Evolutionary conservation across 495 filamentous ascomycete genomes (phyloP).

Genomic region (Tuber microsphaerosporum): DNA sequence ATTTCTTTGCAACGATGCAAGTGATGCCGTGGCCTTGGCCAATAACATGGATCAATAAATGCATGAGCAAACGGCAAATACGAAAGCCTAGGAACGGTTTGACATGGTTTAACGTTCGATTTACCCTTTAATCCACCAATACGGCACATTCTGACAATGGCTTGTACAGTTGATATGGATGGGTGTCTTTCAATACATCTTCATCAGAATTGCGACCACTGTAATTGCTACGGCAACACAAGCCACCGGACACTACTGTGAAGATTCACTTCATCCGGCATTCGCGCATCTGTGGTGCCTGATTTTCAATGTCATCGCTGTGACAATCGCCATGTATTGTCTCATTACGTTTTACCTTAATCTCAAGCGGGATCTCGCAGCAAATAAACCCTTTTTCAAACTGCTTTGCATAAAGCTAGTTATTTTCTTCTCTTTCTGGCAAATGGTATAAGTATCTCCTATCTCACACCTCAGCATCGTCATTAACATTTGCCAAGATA

Average conservation of each 20-base stretch:
- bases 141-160: slow-evolving; percentile 3
- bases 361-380: slow-evolving; percentile 58
- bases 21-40: slow-evolving; percentile 72
- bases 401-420: slow-evolving; percentile 84
- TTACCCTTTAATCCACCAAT: background rate
- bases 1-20: slow-evolving; percentile 68
- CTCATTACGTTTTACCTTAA: slow-evolving; percentile 86
- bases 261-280: slow-evolving; percentile 64
- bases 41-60: slow-evolving; percentile 60
- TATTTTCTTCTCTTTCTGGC: slow-evolving; percentile 94
- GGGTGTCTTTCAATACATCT: slow-evolving; percentile 82
- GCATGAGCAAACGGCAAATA: slow-evolving; percentile 59
- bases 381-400: slow-evolving; percentile 71
- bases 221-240: slow-evolving; percentile 69
- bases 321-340: slow-evolving; percentile 86
- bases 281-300: slow-evolving; percentile 83
- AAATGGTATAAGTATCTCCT: slow-evolving; percentile 49
- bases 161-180: slow-evolving; percentile 62
- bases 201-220: slow-evolving; percentile 78
- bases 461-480: background rate
- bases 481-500: slow-evolving; percentile 44
- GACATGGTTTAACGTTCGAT: slow-evolving; percentile 78
- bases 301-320: slow-evolving; percentile 62
- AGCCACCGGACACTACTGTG: slow-evolving; percentile 63
- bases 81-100: slow-evolving; percentile 72